Evolutionary conservation across 257 asterid species (phyloP).

Genomic region (Apocynum venetum): DNA sequence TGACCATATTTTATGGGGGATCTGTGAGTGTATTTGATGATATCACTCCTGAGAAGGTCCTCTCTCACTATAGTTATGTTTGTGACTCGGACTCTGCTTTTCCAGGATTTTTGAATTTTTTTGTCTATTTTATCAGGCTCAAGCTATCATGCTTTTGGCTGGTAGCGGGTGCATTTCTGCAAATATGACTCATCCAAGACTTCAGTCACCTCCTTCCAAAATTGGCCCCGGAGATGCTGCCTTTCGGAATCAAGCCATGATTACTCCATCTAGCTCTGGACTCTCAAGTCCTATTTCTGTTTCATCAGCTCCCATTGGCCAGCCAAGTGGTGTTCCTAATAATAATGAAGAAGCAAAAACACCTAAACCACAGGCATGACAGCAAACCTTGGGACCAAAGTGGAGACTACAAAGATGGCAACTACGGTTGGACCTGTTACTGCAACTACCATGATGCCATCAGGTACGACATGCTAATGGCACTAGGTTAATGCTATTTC

Average conservation of each 20-base stretch:
- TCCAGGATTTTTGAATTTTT: not conserved
- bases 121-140: slow-evolving; percentile 45
- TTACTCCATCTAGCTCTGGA: slow-evolving; percentile 33
- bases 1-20: slow-evolving; percentile 80
- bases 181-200: slow-evolving; percentile 37
- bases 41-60: slow-evolving; percentile 79
- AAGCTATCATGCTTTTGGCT: slow-evolving; percentile 75
- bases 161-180: slow-evolving; percentile 37
- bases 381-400: slow-evolving; percentile 25
- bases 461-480: slow-evolving; percentile 39
- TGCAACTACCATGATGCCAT: slow-evolving; percentile 35
- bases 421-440: slow-evolving; percentile 42
- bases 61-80: not conserved
- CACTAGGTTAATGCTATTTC: not conserved
- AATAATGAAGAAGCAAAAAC: slow-evolving; percentile 35
- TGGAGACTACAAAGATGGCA: slow-evolving; percentile 42
- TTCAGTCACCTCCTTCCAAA: slow-evolving; percentile 40
- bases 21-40: slow-evolving; percentile 61
- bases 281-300: slow-evolving; percentile 60
- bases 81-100: not conserved
- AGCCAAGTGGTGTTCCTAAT: slow-evolving; percentile 26
- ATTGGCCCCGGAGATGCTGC: slow-evolving; percentile 36
- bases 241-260: slow-evolving; percentile 34
- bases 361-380: slow-evolving; percentile 32
- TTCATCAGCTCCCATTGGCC: slow-evolving; percentile 56